A percentile compares a stretch with the other conserved stretches of the same genome.
Conservation (phyloP, 2,329 filamentous ascomycete species). For the Xylariales sp. region DNA sequence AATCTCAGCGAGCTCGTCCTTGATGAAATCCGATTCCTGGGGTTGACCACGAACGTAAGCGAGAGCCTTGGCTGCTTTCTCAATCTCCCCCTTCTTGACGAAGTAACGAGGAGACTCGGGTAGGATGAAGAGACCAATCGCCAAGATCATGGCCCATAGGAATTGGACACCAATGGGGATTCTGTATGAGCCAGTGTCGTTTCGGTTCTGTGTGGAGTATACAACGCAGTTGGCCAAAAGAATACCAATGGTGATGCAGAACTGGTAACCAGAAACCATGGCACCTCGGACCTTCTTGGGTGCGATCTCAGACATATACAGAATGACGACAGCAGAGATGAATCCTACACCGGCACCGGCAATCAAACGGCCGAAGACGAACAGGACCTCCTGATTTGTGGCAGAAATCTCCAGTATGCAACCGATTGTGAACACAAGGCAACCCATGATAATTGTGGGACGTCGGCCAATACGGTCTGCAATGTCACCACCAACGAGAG, state of each 20-base stretch:
- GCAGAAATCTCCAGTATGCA: slow-evolving; percentile 56
- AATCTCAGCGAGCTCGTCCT: slow-evolving; percentile 67
- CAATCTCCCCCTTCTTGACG: slow-evolving; percentile 61
- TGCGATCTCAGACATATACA: slow-evolving; percentile 63
- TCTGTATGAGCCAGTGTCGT: slow-evolving; percentile 60
- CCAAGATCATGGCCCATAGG: slow-evolving; percentile 38
- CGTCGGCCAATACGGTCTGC: slow-evolving; percentile 61
- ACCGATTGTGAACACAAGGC: slow-evolving; percentile 54
- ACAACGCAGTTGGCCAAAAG: slow-evolving; percentile 65
- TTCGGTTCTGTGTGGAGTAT: slow-evolving; percentile 57
- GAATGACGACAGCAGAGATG: slow-evolving; percentile 62
- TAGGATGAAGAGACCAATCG: slow-evolving; percentile 31
- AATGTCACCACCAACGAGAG: slow-evolving; percentile 60
- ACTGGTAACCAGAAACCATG: slow-evolving; percentile 70
- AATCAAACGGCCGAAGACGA: slow-evolving; percentile 61
- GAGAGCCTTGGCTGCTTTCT: slow-evolving; percentile 54
- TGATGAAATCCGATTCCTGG: slow-evolving; percentile 59
- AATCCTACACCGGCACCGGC: slow-evolving; percentile 64
- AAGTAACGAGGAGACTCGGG: slow-evolving; percentile 69
- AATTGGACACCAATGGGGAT: slow-evolving; percentile 69
- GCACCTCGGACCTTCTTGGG: slow-evolving; percentile 65
- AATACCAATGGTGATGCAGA: slow-evolving; percentile 71
- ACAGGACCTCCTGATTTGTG: slow-evolving; percentile 43
- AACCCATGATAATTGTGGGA: slow-evolving; percentile 54
- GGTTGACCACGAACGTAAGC: slow-evolving; percentile 61